Conservation (phyloP, 2,329 filamentous ascomycete species). For the Penicillium sp. region DNA sequence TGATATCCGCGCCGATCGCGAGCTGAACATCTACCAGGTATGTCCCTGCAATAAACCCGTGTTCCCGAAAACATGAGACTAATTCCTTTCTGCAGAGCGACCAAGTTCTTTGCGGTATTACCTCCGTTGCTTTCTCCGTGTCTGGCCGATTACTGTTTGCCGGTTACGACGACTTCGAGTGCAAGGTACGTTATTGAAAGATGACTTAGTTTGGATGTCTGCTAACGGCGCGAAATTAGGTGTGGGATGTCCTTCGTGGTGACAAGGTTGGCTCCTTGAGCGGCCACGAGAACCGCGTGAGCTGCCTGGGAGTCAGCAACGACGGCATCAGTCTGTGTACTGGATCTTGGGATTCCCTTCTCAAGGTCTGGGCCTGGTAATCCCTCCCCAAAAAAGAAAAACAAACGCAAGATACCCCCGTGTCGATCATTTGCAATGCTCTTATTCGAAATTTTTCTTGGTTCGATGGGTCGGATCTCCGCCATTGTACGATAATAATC, state of each 20-base stretch:
- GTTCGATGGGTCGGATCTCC: conserved; percentile 35
- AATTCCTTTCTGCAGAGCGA: conserved; percentile 66
- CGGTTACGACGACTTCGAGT: conserved; percentile 98
- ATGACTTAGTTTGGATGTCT: background rate
- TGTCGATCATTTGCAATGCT: conserved; percentile 38
- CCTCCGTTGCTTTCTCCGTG: conserved; percentile 95
- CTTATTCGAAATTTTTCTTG: conserved; percentile 36
- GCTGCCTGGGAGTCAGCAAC: conserved; percentile 97
- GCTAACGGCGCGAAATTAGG: conserved; percentile 55
- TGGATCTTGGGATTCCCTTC: conserved; percentile 97
- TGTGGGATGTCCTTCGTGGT: conserved; percentile 95
- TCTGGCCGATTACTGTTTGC: conserved; percentile 94
- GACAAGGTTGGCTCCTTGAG: conserved; percentile 96
- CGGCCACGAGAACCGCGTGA: conserved; percentile 97
- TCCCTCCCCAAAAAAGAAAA: conserved; percentile 17
- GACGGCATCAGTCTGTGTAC: conserved; percentile 99
- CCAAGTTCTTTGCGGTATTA: conserved; percentile 96
- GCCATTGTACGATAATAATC: conserved; percentile 51
- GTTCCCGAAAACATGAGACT: background rate
- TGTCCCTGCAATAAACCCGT: conserved; percentile 18
- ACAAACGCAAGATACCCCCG: conserved; percentile 35
- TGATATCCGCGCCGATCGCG: conserved; percentile 92
- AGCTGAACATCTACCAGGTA: conserved; percentile 69
- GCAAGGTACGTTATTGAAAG: conserved; percentile 71
- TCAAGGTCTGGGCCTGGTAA: conserved; percentile 87